phyloP scores from a whole-genome alignment of 2,329 filamentous ascomycete genomes.

The Xylaria sp. region DNA sequence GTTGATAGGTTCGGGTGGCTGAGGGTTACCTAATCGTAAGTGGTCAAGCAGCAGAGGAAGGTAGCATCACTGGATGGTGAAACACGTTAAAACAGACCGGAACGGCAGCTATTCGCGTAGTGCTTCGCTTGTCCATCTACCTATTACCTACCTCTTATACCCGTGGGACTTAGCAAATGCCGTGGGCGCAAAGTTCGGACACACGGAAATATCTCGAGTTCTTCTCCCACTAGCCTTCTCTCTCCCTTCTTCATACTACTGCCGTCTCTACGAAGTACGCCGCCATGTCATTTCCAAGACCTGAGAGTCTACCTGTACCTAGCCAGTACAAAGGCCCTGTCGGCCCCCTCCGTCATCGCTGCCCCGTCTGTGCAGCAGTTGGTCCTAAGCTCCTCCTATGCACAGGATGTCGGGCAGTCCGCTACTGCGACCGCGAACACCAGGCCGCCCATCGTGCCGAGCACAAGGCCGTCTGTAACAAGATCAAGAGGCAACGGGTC shows the following conservation, averaged over 20 bases:
- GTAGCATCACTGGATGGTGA: no score
- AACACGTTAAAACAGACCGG: no score
- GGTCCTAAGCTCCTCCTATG: slow-evolving; percentile 35
- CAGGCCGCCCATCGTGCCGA: slow-evolving; percentile 34
- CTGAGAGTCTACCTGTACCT: no score
- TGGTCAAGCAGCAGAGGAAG: neutral
- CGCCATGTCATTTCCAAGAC: neutral
- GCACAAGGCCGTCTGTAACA: slow-evolving; percentile 39
- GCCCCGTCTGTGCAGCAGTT: slow-evolving; percentile 14
- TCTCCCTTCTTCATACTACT: neutral
- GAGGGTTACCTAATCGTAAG: neutral
- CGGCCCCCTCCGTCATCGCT: slow-evolving; percentile 14
- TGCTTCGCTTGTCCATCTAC: no score
- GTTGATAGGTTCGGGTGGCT: neutral
- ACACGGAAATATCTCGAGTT: no score
- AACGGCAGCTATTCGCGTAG: no score
- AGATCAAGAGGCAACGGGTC: slow-evolving; percentile 31
- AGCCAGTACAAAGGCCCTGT: slow-evolving; percentile 10
- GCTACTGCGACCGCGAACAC: slow-evolving; percentile 43
- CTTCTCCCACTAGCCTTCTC: neutral
- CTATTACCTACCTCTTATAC: no score
- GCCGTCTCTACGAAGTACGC: neutral
- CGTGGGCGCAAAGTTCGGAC: no score
- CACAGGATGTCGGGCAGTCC: slow-evolving; percentile 37
- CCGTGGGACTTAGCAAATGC: no score